Evolutionary conservation across 2,329 filamentous ascomycete species (phyloP), one percentile per base, ranked within the genome.

Genomic region (Colletotrichum theobromicola): DNA sequence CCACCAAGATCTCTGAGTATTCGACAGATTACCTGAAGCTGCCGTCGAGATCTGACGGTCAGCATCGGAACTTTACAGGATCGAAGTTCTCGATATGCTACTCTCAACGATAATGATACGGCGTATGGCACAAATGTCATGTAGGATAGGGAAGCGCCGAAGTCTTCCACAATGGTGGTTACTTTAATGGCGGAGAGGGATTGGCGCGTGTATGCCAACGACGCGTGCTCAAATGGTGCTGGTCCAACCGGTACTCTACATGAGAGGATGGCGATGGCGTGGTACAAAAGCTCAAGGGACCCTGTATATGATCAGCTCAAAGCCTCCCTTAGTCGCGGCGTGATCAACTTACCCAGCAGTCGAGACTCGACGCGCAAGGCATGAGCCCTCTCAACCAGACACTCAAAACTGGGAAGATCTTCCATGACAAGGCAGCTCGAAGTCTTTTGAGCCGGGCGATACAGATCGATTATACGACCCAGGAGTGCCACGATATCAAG

Each of bases 61-160:
- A 75, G 34, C 72, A 72, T 75, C 26, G 78, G 70, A 26, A 78
- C 75, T 30, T 74, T 76, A 57, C 76, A 78, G 21, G 77, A 78
- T 15, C 78, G 75, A 5, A 79, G 74, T 58, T 75, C 78, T 32
- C 77, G 72, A 58, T 79, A 79, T 4, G 78, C 77, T 8, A 78
- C 77, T 10, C 77, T 77, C 28, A 77, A 66, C 12, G 78, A 78
- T 35, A 79, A 69, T 12, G 78, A 79, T 12, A 79, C 76, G 12
- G 78, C 74, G 35, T 78, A 79, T 10, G 78, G 78, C 10, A 79
- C 72, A 7, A 78, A 72, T 12, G 77, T 77, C 77, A 78, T 78
- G 73, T 75, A 77, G 16, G 78, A 68, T 12, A 79, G 61, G 21
- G 77, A 78, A 2, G 61, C 37, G 24, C 70, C 74, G 61, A 76